These are phyloP conservation scores for Metarhizium humberi DNA, from an alignment of 2,329 filamentous ascomycete genomes.

Conservation along the genomic window DNA sequence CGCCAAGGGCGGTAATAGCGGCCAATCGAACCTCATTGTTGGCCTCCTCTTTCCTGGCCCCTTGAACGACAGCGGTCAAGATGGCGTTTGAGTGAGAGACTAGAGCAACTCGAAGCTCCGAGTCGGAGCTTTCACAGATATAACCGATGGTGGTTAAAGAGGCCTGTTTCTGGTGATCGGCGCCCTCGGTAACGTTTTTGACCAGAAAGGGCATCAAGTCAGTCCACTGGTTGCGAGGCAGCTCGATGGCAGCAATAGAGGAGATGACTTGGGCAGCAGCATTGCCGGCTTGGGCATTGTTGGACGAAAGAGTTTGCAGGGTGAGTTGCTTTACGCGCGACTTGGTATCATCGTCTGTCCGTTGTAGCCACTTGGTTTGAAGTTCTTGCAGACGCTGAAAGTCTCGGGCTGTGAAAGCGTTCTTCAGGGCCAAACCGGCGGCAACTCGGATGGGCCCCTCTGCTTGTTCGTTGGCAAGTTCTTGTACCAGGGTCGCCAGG, in stretches of 20 bases:
- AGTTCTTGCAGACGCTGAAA: slow-evolving; percentile 77
- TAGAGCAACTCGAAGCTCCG: slow-evolving; percentile 72
- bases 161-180: slow-evolving; percentile 83
- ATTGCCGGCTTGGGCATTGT: slow-evolving; percentile 73
- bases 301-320: slow-evolving; percentile 76
- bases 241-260: slow-evolving; percentile 87
- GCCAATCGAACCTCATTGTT: slow-evolving; percentile 86
- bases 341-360: slow-evolving; percentile 76
- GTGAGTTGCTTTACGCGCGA: slow-evolving; percentile 79
- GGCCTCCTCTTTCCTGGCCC: slow-evolving; percentile 89
- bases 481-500: slow-evolving; percentile 82
- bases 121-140: slow-evolving; percentile 92
- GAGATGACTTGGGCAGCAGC: slow-evolving; percentile 93
- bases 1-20: slow-evolving; percentile 86
- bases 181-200: slow-evolving; percentile 82
- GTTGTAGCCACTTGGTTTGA: slow-evolving; percentile 85
- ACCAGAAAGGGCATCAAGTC: slow-evolving; percentile 85
- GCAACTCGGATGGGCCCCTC: slow-evolving; percentile 81
- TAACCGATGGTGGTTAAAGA: slow-evolving; percentile 96
- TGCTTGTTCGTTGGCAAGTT: slow-evolving; percentile 84
- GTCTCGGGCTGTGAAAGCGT: slow-evolving; percentile 94
- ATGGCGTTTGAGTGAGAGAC: slow-evolving; percentile 92
- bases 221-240: slow-evolving; percentile 86
- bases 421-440: slow-evolving; percentile 94
- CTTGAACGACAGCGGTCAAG: slow-evolving; percentile 93